Percentiles rank a stretch among this genome's conserved stretches.
phyloP scores from a whole-genome alignment of 1,284 basidiomycete species.

The Pseudozyma sp. region DNA sequence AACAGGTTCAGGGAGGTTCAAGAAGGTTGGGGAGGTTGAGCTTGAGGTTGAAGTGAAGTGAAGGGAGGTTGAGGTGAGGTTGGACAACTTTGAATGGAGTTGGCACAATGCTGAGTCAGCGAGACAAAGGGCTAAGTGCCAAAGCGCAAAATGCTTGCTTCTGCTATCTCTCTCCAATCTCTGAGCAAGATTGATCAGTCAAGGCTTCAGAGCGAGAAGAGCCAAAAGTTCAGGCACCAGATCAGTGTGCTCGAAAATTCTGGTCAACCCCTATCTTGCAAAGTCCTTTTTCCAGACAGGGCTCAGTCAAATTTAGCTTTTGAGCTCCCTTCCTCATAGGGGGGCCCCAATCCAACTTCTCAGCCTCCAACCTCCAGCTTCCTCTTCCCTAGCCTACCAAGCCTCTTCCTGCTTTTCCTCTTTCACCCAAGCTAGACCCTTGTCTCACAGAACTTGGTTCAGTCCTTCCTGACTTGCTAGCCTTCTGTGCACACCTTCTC shows the following conservation, averaged over 20 bases:
- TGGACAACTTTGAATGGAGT: conserved; percentile 3
- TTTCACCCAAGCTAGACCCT: not conserved
- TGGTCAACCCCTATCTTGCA: not conserved
- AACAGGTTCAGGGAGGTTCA: no score
- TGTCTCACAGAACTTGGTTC: no score
- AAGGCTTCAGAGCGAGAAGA: not conserved
- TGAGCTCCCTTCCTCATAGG: no score
- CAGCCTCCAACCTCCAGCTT: not conserved
- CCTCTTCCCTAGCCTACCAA: not conserved
- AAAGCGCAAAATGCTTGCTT: no score
- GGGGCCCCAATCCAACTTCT: no score
- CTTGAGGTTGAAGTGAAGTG: conserved; percentile 9
- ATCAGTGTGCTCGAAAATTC: conserved; percentile 7
- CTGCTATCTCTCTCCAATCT: no score
- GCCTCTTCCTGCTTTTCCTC: not conserved
- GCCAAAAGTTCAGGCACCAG: conserved; percentile 8
- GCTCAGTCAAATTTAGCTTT: not conserved
- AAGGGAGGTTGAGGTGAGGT: conserved; percentile 3
- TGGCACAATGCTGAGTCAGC: no score
- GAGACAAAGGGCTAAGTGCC: no score
- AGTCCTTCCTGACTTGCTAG: not conserved
- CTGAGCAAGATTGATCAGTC: conserved; percentile 4
- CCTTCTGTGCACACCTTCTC: not conserved
- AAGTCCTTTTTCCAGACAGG: no score
- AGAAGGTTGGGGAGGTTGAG: no score